Percentiles rank a stretch among this genome's conserved stretches.
phyloP scores from a whole-genome alignment of 306 rosid species.

The Styphnolobium japonicum region DNA sequence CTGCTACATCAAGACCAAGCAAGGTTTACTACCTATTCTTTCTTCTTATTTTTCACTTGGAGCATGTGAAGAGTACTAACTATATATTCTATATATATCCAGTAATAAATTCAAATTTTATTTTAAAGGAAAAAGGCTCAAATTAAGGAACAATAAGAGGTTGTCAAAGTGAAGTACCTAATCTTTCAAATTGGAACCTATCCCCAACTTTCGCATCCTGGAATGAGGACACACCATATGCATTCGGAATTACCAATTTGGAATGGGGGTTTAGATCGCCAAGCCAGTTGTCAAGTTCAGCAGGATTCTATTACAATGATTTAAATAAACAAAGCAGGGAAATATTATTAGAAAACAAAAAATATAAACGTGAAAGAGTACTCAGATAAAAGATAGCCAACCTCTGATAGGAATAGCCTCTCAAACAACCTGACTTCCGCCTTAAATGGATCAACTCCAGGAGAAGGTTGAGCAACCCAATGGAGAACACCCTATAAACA shows the following conservation, averaged over 20 bases:
- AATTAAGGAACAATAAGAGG: background rate
- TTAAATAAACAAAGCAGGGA: background rate
- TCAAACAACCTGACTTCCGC: constrained; percentile 90
- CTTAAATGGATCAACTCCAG: constrained; percentile 79
- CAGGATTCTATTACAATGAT: constrained; percentile 68
- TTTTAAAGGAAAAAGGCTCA: background rate
- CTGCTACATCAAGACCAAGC: background rate
- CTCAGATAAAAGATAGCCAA: constrained; percentile 27
- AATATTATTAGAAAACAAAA: constrained; percentile 7
- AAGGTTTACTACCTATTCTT: background rate
- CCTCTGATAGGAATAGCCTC: constrained; percentile 87
- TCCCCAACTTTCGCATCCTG: constrained; percentile 63
- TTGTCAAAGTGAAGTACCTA: constrained; percentile 54
- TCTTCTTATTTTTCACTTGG: background rate
- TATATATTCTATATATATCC: background rate
- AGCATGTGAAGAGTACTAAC: background rate
- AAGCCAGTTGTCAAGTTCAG: constrained; percentile 94
- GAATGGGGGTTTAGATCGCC: constrained; percentile 76
- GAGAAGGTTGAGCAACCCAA: constrained; percentile 86
- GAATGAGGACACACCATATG: constrained; percentile 63
- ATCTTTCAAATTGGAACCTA: constrained; percentile 89
- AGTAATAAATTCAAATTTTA: too few relatives aligned
- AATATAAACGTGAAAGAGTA: background rate
- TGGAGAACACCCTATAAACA: constrained; percentile 84
- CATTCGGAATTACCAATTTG: constrained; percentile 57